phyloP scores from a whole-genome alignment of 306 rosid genomes.

The Luffa aegyptiaca region DNA sequence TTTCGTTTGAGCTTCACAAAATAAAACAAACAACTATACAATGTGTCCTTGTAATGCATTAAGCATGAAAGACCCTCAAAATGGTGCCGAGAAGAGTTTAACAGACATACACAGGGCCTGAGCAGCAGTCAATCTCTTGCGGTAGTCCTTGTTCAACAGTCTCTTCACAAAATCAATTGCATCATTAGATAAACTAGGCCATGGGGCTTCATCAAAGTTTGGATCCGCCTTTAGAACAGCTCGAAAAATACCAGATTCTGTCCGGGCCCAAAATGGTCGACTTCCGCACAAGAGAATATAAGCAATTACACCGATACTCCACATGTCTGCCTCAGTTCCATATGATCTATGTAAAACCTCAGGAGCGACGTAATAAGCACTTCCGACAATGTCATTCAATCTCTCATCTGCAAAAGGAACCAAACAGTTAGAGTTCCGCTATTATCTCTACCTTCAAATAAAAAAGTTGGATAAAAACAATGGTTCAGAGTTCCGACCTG shows the following conservation, averaged over 20 bases:
- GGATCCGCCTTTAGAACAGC: constrained; percentile 81
- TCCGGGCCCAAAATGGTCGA: constrained; percentile 79
- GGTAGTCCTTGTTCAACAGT: constrained; percentile 69
- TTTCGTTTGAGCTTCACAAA: background rate
- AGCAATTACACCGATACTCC: constrained; percentile 89
- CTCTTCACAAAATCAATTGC: constrained; percentile 76
- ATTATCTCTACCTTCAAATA: background rate
- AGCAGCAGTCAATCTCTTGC: constrained; percentile 72
- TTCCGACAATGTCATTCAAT: constrained; percentile 76
- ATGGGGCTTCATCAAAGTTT: constrained; percentile 74
- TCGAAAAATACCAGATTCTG: constrained; percentile 77
- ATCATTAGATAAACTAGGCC: constrained; percentile 73
- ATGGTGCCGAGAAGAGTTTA: background rate
- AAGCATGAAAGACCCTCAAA: background rate
- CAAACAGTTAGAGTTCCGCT: background rate
- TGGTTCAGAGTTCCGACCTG: constrained; percentile 34
- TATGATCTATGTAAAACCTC: constrained; percentile 83
- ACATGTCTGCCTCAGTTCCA: constrained; percentile 80
- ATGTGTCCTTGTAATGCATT: background rate
- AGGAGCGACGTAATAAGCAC: constrained; percentile 89
- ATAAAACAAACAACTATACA: background rate
- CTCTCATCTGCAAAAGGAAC: constrained; percentile 54
- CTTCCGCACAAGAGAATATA: constrained; percentile 85
- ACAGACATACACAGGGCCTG: constrained; percentile 59
- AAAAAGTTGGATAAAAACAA: background rate